phyloP scores from a whole-genome alignment of 73 alveolate species.

The Diophrys appendiculata region DNA sequence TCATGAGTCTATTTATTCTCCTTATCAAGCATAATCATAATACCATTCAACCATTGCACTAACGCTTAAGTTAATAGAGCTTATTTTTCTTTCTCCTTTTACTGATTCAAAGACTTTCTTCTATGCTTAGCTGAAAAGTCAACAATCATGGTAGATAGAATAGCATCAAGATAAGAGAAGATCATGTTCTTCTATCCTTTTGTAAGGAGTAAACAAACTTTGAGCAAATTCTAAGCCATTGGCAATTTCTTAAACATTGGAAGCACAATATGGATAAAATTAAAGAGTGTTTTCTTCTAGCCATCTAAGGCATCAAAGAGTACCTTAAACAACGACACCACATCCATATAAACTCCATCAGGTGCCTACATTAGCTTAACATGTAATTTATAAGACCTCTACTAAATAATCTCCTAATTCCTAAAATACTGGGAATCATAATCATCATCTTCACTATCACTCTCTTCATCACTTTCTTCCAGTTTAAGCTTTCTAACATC shows the following conservation, averaged over 20 bases:
- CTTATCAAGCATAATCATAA: conserved; percentile 1
- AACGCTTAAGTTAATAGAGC: background rate
- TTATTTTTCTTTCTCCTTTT: background rate
- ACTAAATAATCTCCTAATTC: background rate
- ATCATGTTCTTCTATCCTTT: conserved; percentile 6
- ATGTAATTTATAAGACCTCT: background rate
- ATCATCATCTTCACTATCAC: background rate
- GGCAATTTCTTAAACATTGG: background rate
- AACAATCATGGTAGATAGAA: background rate
- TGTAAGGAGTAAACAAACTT: background rate
- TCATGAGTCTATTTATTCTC: conserved; percentile 1
- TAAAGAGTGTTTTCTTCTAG: background rate
- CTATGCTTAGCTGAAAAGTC: background rate
- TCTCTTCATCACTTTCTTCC: background rate
- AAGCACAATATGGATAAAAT: background rate
- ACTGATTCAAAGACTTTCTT: background rate
- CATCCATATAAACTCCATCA: background rate
- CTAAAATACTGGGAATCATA: background rate
- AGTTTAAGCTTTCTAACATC: background rate
- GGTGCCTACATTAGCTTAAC: background rate
- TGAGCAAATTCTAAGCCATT: background rate
- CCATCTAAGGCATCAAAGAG: background rate
- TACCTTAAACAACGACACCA: background rate
- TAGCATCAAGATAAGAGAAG: background rate
- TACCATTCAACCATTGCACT: conserved; percentile 1